Evolutionary conservation across 129 eudicot genomes (phyloP).

Genomic region (Helianthus annuus): HanXRQr2.0-SUNRISE NC_035437.2:145507654-145508153

Average conservation of each 20-base stretch:
- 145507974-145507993: neutral
- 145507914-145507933: neutral
- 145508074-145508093: slow-evolving; percentile 21
- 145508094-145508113: slow-evolving; percentile 17
- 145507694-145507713: no score
- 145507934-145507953: neutral
- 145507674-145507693: no score
- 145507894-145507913: neutral
- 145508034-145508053: slow-evolving; percentile 8
- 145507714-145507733: no score
- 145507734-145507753: no score
- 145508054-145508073: slow-evolving; percentile 11
- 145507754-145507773: no score
- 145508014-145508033: slow-evolving; percentile 5
- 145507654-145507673: no score
- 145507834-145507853: no score
- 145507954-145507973: slow-evolving; percentile 9
- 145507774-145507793: no score
- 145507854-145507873: no score
- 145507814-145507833: no score
- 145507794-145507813: no score
- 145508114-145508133: slow-evolving; percentile 3
- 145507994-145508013: neutral
- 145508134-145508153: slow-evolving; percentile 23
- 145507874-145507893: neutral